These are phyloP conservation scores for Beta vulgaris DNA, from an alignment of 148 eudicot species.

Conservation along the genomic window DNA sequence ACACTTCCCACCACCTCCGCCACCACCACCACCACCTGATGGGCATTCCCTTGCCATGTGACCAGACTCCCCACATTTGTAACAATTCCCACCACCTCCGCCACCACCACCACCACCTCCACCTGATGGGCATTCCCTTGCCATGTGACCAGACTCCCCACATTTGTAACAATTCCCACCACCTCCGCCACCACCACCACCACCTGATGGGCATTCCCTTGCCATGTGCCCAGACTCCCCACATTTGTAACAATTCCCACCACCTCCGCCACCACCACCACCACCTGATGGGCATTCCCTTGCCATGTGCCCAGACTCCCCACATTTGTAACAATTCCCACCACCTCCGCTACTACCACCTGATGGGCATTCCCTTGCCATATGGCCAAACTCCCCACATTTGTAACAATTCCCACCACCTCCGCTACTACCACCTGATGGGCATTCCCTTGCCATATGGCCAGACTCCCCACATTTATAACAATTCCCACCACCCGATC, in stretches of 20 bases:
- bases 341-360: too few relatives aligned
- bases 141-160: neutral
- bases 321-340: too few relatives aligned
- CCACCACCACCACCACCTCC: slow-evolving; percentile 10
- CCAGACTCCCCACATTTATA: neutral
- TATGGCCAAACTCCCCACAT: too few relatives aligned
- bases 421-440: slow-evolving; percentile 3
- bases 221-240: neutral
- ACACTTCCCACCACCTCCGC: neutral
- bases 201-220: neutral
- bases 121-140: neutral
- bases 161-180: neutral
- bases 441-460: neutral
- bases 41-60: too few relatives aligned
- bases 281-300: too few relatives aligned
- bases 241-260: slow-evolving; percentile 21
- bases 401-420: neutral
- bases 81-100: neutral
- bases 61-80: too few relatives aligned
- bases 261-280: too few relatives aligned
- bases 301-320: too few relatives aligned
- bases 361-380: too few relatives aligned
- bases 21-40: neutral
- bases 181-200: neutral
- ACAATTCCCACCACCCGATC: slow-evolving; percentile 20